phyloP scores from a whole-genome alignment of 345 rosid genomes.

The Syzygium grande region DNA sequence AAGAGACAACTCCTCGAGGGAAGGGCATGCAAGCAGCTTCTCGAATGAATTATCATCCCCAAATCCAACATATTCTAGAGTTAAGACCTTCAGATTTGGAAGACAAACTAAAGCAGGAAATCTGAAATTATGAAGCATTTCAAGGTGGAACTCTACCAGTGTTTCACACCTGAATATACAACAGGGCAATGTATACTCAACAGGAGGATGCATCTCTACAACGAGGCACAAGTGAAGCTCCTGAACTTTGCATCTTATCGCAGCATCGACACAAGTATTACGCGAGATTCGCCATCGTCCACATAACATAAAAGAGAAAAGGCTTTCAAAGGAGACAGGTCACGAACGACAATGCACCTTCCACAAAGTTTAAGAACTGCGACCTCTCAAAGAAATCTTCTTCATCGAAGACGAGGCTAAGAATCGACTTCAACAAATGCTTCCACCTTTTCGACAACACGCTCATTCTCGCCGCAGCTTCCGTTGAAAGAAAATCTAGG shows the following conservation, averaged over 20 bases:
- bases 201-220: not conserved
- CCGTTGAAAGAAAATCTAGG: not conserved
- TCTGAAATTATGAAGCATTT: not conserved
- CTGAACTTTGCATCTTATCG: not conserved
- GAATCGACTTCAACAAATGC: not conserved
- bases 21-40: not conserved
- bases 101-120: not conserved
- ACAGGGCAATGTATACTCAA: not conserved
- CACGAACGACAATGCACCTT: constrained; percentile 1
- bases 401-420: not conserved
- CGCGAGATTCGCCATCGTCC: not conserved
- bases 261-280: not conserved
- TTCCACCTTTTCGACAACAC: constrained; percentile 4
- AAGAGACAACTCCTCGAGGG: not conserved
- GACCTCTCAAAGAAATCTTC: too few species aligned
- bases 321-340: not conserved
- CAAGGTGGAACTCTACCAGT: not conserved
- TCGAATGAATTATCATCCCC: not conserved
- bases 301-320: not conserved
- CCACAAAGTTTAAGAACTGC: constrained; percentile 1
- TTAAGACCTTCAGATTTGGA: not conserved
- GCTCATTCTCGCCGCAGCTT: not conserved
- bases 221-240: not conserved
- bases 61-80: not conserved
- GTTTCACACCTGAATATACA: not conserved